Evolutionary conservation across 176 grass and related monocot genomes (phyloP), one percentile per base, ranked within the genome.

Genomic region (Hyparrhenia diplandra): DNA sequence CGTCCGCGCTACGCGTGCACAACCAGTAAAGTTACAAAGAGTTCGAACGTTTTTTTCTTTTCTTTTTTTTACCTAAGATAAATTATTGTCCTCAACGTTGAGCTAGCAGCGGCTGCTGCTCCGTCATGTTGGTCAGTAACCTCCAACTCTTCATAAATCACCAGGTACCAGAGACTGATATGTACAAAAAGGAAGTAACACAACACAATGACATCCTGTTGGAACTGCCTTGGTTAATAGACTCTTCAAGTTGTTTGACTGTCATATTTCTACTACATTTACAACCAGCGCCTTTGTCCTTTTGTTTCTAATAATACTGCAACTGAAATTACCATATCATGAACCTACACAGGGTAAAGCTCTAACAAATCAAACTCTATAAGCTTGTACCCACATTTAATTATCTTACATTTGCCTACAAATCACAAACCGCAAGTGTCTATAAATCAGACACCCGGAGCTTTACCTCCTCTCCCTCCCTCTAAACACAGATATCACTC

Each of bases 371-470:
- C 69, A 16, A 71, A 82, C 72, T 78, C 61, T 88, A 78, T 88
- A 78, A 77, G 73, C 36, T 73, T 80, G 40, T 41, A 63, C 77
- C 85, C 70, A 58, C 23, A 28, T 27, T 81, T 49, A 87, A 75
- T 83, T 73, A 89, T 81, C 80, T 80, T 91, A 87, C 88, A 86
- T 65, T 31, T 82, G 45, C 83, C 83, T 78, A 86, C 51, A 43
- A 69, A 61, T 80, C 30, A 65, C 27, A 52, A 14, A 30, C 37
- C 58, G 25, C 67, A 37, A 37, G 60, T 73, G 72, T 59, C 42
- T 1, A 81, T 10, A 77, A 71, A 62, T 61, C 45, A 34, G n/a
- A 66, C 67, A 86, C 14, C 82, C 59, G 14, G 5, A 39, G n/a
- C 49, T 64, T 64, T 41, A 21, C 17, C 40, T 5, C 14, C 27